Percentiles rank a stretch among this genome's conserved stretches.
These are phyloP conservation scores for Clarireedia paspali DNA, from an alignment of 2,329 filamentous ascomycete species.

Conservation along the genomic window DNA sequence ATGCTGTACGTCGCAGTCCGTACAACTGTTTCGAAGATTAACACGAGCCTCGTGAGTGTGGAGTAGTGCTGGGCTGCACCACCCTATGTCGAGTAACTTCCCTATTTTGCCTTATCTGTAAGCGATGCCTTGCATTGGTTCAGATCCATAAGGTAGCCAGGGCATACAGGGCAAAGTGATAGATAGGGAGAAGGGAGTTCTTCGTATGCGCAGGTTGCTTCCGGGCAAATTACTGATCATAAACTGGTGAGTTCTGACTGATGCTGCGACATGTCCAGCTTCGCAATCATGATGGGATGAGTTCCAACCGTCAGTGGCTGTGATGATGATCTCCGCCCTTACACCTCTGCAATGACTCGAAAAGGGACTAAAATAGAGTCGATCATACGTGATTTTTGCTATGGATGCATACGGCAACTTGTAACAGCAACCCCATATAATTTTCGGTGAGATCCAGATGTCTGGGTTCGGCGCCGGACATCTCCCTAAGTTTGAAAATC, in stretches of 20 bases:
- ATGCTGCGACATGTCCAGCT: not conserved
- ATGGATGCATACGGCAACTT: not conserved
- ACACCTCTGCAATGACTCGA: not conserved
- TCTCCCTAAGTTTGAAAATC: not conserved
- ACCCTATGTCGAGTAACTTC: not conserved
- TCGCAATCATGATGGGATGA: not conserved
- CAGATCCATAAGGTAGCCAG: not conserved
- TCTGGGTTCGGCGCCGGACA: not conserved
- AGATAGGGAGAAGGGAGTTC: not conserved
- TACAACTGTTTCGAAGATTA: not conserved
- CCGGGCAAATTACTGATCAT: not conserved
- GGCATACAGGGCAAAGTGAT: not conserved
- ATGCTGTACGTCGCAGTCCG: not conserved
- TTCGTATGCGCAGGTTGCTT: too few relatives aligned
- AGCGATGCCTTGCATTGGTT: conserved; percentile 1
- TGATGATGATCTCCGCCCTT: not conserved
- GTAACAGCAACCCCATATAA: not conserved
- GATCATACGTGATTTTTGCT: not conserved
- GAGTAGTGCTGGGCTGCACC: not conserved
- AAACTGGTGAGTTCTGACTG: not conserved
- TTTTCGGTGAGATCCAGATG: not conserved
- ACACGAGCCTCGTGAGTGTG: conserved; percentile 8
- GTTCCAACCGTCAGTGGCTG: conserved; percentile 4
- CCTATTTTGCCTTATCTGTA: not conserved
- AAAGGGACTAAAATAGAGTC: not conserved